Base-by-base conservation (phyloP, 2,329 filamentous ascomycete genomes). In the Trichoderma polysporum region DNA sequence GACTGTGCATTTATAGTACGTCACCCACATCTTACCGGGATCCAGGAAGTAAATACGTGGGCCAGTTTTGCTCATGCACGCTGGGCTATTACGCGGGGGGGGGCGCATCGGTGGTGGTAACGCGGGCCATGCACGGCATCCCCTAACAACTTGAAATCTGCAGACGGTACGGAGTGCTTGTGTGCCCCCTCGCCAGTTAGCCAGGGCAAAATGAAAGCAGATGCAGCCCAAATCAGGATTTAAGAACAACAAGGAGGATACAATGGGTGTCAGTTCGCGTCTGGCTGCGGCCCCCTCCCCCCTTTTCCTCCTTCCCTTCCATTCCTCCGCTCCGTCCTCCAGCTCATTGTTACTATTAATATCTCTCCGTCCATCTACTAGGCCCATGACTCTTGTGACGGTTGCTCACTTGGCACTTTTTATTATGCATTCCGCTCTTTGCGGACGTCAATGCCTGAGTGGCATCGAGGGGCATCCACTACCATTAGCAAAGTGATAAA, bases 121-220 rank as follows among this genome's bases (percentile, higher is more conserved):
- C 49, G 62, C 53, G 53, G 33, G 62, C 39, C 62, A 65, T 65
- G 62, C 62, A 66, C 52, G 29, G 53, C 52, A 58, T 66, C 53
- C 58, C 39, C 29, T 57, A 35, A 37, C 58, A 50, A 50, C 9
- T 45, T 19, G 3, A 45, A n/a, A 39, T 57, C 54, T 57, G 35
- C 49, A 27, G 54, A 58, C 37, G 12, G 25, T n/a, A 58, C n/a
- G 22, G 31, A 33, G 35, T 13, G 17, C 52, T 41, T 37, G 19
- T 25, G 25, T 47, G 19, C 39, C 62, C 31, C 62, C 17, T 65
- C 50, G 39, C 39, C 37, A 58, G 13, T 22, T 58, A 29, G 53
- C 45, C 62, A 58, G 54, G 41, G 39, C 52, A 50, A 33, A 41
- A 8, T n/a, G n/a, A 35, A 57, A 22, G 13, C 17, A 22, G 8